Evolutionary conservation across 202 grass and related monocot genomes (phyloP).

Genomic region (Zoysia matrella): DNA sequence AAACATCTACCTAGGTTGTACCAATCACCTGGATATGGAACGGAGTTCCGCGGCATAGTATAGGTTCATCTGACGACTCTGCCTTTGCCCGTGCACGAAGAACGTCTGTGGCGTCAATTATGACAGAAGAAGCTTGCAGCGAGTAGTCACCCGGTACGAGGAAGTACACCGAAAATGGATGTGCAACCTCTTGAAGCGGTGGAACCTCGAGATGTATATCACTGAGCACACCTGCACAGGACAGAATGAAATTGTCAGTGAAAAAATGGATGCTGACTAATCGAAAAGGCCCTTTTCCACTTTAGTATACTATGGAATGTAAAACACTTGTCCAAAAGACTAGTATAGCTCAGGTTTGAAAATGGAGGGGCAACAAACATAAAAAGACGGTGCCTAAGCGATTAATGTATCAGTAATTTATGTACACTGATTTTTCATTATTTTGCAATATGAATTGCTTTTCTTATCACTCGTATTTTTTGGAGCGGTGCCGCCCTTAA

Average conservation of each 20-base stretch:
- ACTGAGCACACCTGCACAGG: constrained; percentile 66
- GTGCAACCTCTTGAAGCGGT: constrained; percentile 73
- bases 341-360: neutral
- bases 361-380: neutral
- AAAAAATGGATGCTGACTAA: neutral
- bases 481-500: neutral
- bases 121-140: too few relatives aligned
- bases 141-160: constrained; percentile 20
- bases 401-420: neutral
- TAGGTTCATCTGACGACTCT: too few relatives aligned
- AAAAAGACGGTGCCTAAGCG: neutral
- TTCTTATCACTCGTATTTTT: neutral
- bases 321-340: neutral
- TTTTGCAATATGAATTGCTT: neutral
- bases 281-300: neutral
- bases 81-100: too few relatives aligned
- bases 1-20: constrained; percentile 53
- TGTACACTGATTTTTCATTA: neutral
- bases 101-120: too few relatives aligned
- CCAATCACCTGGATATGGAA: constrained; percentile 81
- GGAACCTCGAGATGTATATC: constrained; percentile 85
- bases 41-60: constrained; percentile 20
- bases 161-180: constrained; percentile 94
- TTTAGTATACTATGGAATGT: constrained; percentile 2
- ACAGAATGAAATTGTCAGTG: constrained; percentile 27